These are phyloP conservation scores for Trichoderma oligosporum DNA, from an alignment of 2,329 filamentous ascomycete species.

Conservation along the genomic window DNA sequence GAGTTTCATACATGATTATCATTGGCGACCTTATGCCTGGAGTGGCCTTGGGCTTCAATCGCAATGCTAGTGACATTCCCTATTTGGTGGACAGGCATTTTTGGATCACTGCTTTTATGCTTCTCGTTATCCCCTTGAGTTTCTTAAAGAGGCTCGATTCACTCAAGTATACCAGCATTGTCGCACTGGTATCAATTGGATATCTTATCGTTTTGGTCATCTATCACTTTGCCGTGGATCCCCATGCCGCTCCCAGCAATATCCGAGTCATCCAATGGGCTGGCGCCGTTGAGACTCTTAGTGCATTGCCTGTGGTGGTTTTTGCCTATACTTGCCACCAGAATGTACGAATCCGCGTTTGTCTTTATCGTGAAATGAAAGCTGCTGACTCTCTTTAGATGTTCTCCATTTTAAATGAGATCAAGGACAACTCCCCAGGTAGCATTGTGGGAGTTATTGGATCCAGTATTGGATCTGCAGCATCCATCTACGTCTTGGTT, in stretches of 20 bases:
- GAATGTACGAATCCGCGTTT: conserved; percentile 58
- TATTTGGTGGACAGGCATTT: conserved; percentile 90
- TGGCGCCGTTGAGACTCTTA: conserved; percentile 72
- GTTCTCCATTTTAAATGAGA: conserved; percentile 98
- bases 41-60: conserved; percentile 77
- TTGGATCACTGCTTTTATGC: conserved; percentile 97
- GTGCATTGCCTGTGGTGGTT: conserved; percentile 88
- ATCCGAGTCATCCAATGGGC: conserved; percentile 76
- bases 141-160: conserved; percentile 90
- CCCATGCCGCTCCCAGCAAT: conserved; percentile 66
- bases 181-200: conserved; percentile 87
- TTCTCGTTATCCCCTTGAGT: conserved; percentile 89
- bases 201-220: conserved; percentile 92
- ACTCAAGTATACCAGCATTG: conserved; percentile 91
- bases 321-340: conserved; percentile 99
- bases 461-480: conserved; percentile 84
- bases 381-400: conserved; percentile 55
- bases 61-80: conserved; percentile 54
- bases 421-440: conserved; percentile 73
- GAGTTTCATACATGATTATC: conserved; percentile 96
- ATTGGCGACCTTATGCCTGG: conserved; percentile 98
- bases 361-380: conserved; percentile 19
- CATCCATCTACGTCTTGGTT: conserved; percentile 81
- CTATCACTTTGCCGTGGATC: conserved; percentile 84
- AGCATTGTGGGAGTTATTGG: conserved; percentile 74